These are phyloP conservation scores for Daldinia loculata DNA, from an alignment of 495 filamentous ascomycete species.

Conservation along the genomic window DNA sequence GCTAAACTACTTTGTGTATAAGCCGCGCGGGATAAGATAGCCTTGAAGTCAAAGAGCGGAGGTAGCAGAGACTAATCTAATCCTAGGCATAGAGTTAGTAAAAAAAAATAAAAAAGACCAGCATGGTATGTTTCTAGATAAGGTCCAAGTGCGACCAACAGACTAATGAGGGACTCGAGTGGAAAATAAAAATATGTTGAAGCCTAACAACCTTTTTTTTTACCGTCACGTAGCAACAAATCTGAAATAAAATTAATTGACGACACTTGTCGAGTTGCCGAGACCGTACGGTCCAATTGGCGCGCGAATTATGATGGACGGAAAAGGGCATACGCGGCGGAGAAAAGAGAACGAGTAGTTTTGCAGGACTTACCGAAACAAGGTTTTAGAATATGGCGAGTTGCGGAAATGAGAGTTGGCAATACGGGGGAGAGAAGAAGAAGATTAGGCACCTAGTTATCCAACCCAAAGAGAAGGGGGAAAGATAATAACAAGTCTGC, in stretches of 20 bases:
- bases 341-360: conserved; percentile 26
- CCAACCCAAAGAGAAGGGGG: neutral
- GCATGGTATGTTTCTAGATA: conserved; percentile 5
- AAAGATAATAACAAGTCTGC: neutral
- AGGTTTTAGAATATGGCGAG: conserved; percentile 11
- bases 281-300: conserved; percentile 31
- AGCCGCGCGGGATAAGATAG: conserved; percentile 6
- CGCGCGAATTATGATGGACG: conserved; percentile 19
- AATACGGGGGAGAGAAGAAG: neutral
- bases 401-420: conserved; percentile 12
- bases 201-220: conserved; percentile 1
- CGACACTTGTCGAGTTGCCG: conserved; percentile 36
- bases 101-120: neutral
- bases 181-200: conserved; percentile 2
- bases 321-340: conserved; percentile 28
- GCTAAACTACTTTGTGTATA: conserved; percentile 6
- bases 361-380: conserved; percentile 35
- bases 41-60: conserved; percentile 19
- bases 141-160: conserved; percentile 22
- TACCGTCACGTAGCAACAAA: neutral
- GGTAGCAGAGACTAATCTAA: conserved; percentile 14
- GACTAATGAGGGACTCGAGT: neutral
- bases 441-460: conserved; percentile 3
- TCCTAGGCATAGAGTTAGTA: conserved; percentile 23
- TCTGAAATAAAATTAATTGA: conserved; percentile 23